phyloP scores from a whole-genome alignment of 768 basidiomycete genomes.

The Russula brevipes region DNA sequence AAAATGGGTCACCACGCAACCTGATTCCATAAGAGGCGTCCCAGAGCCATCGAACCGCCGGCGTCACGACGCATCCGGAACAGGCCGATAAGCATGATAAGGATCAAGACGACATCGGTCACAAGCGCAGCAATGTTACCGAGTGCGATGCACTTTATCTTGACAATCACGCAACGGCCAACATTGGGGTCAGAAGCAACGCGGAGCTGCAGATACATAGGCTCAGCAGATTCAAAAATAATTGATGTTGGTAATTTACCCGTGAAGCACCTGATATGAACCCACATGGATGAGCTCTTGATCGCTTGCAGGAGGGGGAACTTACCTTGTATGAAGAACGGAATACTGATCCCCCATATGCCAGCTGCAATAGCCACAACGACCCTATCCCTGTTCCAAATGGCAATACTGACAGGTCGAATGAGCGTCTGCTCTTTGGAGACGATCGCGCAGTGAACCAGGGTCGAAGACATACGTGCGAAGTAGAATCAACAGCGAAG shows the following conservation, averaged over 20 bases:
- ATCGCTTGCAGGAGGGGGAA: neutral
- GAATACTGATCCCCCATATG: neutral
- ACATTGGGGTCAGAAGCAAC: no score
- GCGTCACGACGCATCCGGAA: neutral
- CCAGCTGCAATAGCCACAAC: neutral
- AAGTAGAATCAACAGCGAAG: constrained; percentile 8
- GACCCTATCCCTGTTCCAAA: constrained; percentile 1
- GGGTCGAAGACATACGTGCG: constrained; percentile 6
- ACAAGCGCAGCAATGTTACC: neutral
- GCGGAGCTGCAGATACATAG: neutral
- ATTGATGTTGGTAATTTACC: neutral
- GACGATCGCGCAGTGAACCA: neutral
- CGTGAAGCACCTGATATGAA: neutral
- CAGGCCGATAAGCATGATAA: constrained; percentile 1
- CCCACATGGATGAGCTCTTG: neutral
- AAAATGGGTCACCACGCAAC: neutral
- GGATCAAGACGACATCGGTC: neutral
- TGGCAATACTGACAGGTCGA: neutral
- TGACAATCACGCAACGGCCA: neutral
- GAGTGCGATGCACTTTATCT: neutral
- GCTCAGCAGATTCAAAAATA: neutral
- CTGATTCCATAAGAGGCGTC: neutral
- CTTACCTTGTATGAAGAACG: constrained; percentile 5
- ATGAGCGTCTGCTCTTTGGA: neutral
- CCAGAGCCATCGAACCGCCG: neutral